Conservation (phyloP, 176 grass and related monocot species). For the Thinopyrum elongatum region DNA sequence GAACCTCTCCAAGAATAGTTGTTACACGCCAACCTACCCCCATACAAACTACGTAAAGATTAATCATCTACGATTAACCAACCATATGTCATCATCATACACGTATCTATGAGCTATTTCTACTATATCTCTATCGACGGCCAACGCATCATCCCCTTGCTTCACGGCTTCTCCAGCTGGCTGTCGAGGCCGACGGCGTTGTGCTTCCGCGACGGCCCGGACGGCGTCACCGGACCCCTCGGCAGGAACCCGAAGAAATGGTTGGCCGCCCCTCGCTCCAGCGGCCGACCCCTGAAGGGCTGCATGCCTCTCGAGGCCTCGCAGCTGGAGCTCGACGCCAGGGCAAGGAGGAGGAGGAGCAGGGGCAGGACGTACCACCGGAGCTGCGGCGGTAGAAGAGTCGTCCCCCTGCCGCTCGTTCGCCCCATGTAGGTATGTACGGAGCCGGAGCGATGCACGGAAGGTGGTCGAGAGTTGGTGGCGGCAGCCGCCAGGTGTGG, state of each 20-base stretch:
- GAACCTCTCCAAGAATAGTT: constrained; percentile 16
- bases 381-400: not conserved
- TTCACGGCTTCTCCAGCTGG: constrained; percentile 38
- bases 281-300: constrained; percentile 50
- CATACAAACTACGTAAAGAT: not conserved
- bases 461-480: not conserved
- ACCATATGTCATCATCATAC: not conserved
- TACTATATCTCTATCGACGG: not conserved
- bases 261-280: constrained; percentile 37
- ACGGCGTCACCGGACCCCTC: constrained; percentile 50
- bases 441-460: not conserved
- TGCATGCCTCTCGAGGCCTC: constrained; percentile 66
- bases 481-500: constrained; percentile 5
- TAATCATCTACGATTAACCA: not conserved
- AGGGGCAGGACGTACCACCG: constrained; percentile 25
- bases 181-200: constrained; percentile 73
- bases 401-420: not conserved
- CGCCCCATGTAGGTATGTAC: not conserved
- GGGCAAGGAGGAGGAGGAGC: constrained; percentile 29
- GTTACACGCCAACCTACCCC: constrained; percentile 6
- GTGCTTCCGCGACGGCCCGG: constrained; percentile 74
- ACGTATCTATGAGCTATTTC: not conserved
- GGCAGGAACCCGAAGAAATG: constrained; percentile 72
- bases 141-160: not conserved
- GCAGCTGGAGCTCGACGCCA: constrained; percentile 27